Percentiles rank a stretch among this genome's conserved stretches.
Evolutionary conservation across 805 yeast species (phyloP).

Genomic region (Starmerella geochares): DNA sequence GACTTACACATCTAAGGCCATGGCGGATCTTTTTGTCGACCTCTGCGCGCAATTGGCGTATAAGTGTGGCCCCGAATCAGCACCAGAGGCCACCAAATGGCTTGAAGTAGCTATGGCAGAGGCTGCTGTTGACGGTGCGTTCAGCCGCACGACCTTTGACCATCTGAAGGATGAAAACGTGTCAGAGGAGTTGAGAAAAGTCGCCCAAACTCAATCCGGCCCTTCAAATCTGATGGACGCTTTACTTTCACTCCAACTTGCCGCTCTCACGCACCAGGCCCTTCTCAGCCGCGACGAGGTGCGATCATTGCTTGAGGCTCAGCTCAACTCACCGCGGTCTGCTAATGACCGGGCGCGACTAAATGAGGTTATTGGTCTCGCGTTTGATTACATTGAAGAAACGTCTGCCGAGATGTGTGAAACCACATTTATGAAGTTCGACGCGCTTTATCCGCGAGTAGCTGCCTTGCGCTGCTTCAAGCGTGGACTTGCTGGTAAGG

Average conservation of each 20-base stretch:
- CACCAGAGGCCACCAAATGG: neutral
- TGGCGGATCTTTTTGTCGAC: slow-evolving; percentile 16
- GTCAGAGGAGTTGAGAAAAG: neutral
- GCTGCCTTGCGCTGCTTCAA: slow-evolving; percentile 14
- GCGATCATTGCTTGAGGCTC: neutral
- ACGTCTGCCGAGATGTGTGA: slow-evolving; percentile 8
- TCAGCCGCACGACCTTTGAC: neutral
- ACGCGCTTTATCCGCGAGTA: slow-evolving; percentile 3
- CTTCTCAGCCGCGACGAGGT: neutral
- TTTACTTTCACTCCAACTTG: neutral
- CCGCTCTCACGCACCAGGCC: neutral
- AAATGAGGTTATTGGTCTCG: slow-evolving; percentile 8
- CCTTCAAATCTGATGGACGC: neutral
- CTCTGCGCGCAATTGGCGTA: neutral
- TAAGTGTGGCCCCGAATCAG: neutral
- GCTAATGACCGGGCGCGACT: neutral
- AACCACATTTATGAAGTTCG: slow-evolving; percentile 11
- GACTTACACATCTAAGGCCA: slow-evolving; percentile 20
- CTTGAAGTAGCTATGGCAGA: neutral
- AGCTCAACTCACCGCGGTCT: slow-evolving; percentile 5
- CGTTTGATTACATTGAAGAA: slow-evolving; percentile 8
- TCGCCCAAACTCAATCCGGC: neutral
- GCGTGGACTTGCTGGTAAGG: slow-evolving; percentile 30
- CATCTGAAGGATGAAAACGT: neutral
- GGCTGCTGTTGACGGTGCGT: neutral